A percentile compares a stretch with the other conserved stretches of the same genome.
These are phyloP conservation scores for Balakata baccata DNA, from an alignment of 345 rosid species.

Conservation along the genomic window DNA sequence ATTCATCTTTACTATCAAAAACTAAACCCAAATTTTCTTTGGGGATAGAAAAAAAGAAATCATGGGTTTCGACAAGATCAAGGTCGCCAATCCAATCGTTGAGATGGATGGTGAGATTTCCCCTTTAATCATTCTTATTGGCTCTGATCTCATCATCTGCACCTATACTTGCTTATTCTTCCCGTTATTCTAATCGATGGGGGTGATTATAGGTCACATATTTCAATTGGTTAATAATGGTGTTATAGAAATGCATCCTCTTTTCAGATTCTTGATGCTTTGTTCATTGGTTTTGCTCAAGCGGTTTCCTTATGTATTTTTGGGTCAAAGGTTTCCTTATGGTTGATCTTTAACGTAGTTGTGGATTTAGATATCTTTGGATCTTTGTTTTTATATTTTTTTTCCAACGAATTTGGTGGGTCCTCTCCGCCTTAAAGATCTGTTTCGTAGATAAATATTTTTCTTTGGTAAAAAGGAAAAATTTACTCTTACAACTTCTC, in stretches of 20 bases:
- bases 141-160: background rate
- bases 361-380: background rate
- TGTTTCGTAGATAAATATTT: background rate
- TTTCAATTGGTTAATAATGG: background rate
- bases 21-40: too few species aligned
- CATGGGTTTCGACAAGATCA: slow-evolving; percentile 86
- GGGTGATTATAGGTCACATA: background rate
- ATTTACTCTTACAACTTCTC: too few species aligned
- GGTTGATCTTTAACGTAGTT: too few species aligned
- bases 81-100: slow-evolving; percentile 85
- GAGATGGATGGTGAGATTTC: slow-evolving; percentile 91
- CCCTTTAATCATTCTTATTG: background rate
- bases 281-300: background rate
- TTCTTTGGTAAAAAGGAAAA: background rate
- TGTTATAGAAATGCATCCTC: background rate
- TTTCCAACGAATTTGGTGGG: background rate
- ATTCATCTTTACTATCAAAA: too few species aligned
- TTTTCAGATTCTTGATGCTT: background rate
- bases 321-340: background rate
- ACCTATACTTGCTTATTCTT: background rate
- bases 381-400: slow-evolving; percentile 3
- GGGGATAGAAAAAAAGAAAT: too few species aligned
- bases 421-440: slow-evolving; percentile 4
- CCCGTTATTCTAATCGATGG: background rate
- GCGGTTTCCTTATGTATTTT: too few species aligned